These are phyloP conservation scores for Baffinella frigidus DNA, from an alignment of 208 protist species.

Conservation along the genomic window DNA sequence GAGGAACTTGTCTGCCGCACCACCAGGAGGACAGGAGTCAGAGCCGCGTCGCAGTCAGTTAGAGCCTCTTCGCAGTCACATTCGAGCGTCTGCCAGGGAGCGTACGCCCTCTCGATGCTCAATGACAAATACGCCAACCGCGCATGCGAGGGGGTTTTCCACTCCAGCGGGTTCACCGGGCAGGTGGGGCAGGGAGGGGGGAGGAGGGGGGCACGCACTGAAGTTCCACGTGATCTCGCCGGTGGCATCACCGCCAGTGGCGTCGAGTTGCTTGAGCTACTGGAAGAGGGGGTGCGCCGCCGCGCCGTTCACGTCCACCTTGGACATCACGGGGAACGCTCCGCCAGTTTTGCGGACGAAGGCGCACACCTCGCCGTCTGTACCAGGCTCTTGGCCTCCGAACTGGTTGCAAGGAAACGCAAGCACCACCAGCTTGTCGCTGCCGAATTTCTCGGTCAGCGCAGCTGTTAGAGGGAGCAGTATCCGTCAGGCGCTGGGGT, in stretches of 20 bases:
- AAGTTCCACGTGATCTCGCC: constrained; percentile 35
- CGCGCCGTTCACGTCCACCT: constrained; percentile 58
- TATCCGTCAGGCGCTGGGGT: too few species aligned
- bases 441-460: background rate
- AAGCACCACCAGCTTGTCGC: constrained; percentile 23
- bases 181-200: too few species aligned
- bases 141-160: too few species aligned
- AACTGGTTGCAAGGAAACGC: constrained; percentile 66
- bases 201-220: too few species aligned
- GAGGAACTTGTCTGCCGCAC: too few species aligned
- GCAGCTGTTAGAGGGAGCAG: background rate
- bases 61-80: too few species aligned
- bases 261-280: background rate
- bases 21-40: too few species aligned
- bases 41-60: too few species aligned
- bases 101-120: too few species aligned
- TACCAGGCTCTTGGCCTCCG: constrained; percentile 59
- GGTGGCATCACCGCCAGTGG: background rate
- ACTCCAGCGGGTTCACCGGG: too few species aligned
- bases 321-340: constrained; percentile 51
- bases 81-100: too few species aligned
- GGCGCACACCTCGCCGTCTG: background rate
- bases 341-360: constrained; percentile 41
- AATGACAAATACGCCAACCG: too few species aligned
- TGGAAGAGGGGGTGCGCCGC: constrained; percentile 46